phyloP scores from a whole-genome alignment of 345 rosid species.

The Dimocarpus longan region DNA sequence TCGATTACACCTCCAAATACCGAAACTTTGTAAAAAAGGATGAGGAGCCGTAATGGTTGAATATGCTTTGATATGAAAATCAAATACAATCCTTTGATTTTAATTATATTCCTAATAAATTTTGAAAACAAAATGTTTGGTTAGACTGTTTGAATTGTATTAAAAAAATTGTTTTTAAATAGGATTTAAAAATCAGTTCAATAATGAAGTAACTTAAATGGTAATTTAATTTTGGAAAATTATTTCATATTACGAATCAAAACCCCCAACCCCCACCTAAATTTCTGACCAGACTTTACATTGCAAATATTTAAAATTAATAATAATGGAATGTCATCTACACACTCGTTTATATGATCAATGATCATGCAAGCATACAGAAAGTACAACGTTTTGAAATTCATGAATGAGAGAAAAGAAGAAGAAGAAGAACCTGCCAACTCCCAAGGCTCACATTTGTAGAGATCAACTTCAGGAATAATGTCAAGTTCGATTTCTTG shows the following conservation, averaged over 20 bases:
- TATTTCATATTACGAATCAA: no score
- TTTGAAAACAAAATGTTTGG: no score
- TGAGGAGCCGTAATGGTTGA: neutral
- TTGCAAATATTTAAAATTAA: neutral
- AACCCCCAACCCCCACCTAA: neutral
- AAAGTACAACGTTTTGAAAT: neutral
- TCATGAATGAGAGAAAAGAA: neutral
- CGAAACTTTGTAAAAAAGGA: neutral
- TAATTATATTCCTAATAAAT: no score
- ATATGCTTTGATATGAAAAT: no score
- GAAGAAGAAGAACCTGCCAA: constrained; percentile 52
- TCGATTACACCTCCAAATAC: neutral
- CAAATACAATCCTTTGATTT: no score
- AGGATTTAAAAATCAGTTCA: neutral
- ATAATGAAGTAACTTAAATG: neutral
- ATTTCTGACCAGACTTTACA: neutral
- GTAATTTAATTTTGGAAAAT: neutral
- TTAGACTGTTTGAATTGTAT: no score
- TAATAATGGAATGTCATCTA: neutral
- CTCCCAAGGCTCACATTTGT: constrained; percentile 99
- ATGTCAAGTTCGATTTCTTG: constrained; percentile 92
- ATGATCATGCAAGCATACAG: neutral
- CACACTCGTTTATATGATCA: neutral
- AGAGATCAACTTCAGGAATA: constrained; percentile 94
- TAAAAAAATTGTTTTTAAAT: neutral